phyloP scores from a whole-genome alignment of 2,329 filamentous ascomycete species.

The Trichoderma lentiforme region DNA sequence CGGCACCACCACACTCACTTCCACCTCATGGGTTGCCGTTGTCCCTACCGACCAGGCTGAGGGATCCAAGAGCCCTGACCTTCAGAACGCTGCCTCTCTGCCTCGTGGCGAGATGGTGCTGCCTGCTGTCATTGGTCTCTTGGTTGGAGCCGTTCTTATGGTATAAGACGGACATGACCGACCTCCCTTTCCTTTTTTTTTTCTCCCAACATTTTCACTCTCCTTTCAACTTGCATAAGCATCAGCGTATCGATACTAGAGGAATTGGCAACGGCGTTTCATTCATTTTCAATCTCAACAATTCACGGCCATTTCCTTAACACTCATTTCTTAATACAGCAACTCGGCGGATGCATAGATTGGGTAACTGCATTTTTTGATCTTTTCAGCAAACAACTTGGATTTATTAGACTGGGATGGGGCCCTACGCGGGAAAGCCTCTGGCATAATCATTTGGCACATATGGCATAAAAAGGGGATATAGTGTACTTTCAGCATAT shows the following conservation, averaged over 20 bases:
- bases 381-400: background rate
- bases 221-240: background rate
- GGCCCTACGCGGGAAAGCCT: background rate
- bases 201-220: background rate
- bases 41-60: slow-evolving; percentile 35
- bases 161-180: slow-evolving; percentile 20
- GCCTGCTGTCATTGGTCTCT: slow-evolving; percentile 28
- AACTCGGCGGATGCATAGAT: slow-evolving; percentile 14
- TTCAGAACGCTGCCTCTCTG: slow-evolving; percentile 37
- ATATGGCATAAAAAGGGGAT: slow-evolving; percentile 13
- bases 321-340: slow-evolving; percentile 6
- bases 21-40: slow-evolving; percentile 48
- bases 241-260: background rate
- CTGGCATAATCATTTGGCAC: background rate
- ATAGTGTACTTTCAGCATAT: slow-evolving; percentile 15
- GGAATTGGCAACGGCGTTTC: slow-evolving; percentile 15
- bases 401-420: slow-evolving; percentile 19
- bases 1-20: slow-evolving; percentile 44
- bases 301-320: slow-evolving; percentile 15
- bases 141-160: slow-evolving; percentile 30
- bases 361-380: slow-evolving; percentile 6
- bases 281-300: slow-evolving; percentile 4
- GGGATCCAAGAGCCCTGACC: slow-evolving; percentile 29
- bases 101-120: slow-evolving; percentile 25
- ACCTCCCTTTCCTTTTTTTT: background rate